Conservation (phyloP, 352 stramenopile genomes). For the Globisporangium carolinianum region DNA sequence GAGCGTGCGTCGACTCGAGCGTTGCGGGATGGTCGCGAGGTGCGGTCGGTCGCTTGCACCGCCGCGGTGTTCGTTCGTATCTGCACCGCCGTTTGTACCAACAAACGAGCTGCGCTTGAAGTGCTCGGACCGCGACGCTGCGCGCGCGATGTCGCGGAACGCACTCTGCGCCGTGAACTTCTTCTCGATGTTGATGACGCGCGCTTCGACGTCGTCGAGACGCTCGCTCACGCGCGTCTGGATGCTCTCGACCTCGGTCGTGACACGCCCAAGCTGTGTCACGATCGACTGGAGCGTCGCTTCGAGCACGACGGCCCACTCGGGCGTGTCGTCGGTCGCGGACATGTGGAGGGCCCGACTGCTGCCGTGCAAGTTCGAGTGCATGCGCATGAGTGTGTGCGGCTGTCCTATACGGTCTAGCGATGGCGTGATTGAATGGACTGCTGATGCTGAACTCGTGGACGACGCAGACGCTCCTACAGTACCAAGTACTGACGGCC, state of each 20-base stretch:
- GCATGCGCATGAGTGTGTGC: neutral
- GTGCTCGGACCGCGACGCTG: slow-evolving; percentile 13
- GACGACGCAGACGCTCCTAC: neutral
- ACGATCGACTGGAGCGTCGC: slow-evolving; percentile 48
- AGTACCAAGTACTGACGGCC: neutral
- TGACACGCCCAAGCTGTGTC: slow-evolving; percentile 41
- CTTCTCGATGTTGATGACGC: slow-evolving; percentile 40
- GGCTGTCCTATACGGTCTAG: neutral
- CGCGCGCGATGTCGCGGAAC: slow-evolving; percentile 34
- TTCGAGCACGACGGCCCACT: slow-evolving; percentile 49
- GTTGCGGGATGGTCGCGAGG: neutral
- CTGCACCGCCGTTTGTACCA: neutral
- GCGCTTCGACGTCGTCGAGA: slow-evolving; percentile 30
- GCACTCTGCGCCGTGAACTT: slow-evolving; percentile 37
- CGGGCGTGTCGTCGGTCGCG: slow-evolving; percentile 17
- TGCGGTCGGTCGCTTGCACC: neutral
- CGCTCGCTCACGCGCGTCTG: slow-evolving; percentile 35
- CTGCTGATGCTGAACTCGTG: neutral
- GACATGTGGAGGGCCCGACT: slow-evolving; percentile 4
- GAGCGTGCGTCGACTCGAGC: neutral
- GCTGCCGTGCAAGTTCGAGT: neutral
- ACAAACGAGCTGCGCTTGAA: slow-evolving; percentile 14
- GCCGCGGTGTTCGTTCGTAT: neutral
- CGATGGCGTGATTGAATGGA: neutral
- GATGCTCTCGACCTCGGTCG: slow-evolving; percentile 45